Percentiles rank a stretch among this genome's conserved stretches.
Conservation (phyloP, 2,329 filamentous ascomycete genomes). For the Allantophomopsis lycopodina region DNA sequence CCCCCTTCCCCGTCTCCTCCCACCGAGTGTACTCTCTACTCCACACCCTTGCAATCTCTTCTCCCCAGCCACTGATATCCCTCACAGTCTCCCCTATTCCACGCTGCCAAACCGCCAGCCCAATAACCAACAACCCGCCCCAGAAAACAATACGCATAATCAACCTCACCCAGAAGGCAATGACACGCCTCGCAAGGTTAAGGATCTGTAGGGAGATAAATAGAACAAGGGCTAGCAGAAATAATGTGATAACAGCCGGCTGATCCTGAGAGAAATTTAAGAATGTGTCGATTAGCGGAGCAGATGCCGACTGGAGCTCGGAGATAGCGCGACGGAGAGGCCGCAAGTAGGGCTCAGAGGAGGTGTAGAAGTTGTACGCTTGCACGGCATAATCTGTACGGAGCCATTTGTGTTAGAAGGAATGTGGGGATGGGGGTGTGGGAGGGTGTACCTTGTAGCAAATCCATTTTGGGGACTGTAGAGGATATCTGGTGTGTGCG, state of each 20-base stretch:
- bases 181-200: conserved; percentile 54
- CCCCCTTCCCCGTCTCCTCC: conserved; percentile 23
- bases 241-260: conserved; percentile 29
- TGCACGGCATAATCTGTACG: conserved; percentile 7
- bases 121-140: conserved; percentile 38
- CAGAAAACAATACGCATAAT: conserved; percentile 50
- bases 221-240: conserved; percentile 43
- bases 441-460: too few relatives aligned
- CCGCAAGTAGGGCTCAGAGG: conserved; percentile 8
- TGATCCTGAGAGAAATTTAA: conserved; percentile 11
- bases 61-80: conserved; percentile 39
- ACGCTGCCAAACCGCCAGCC: conserved; percentile 46
- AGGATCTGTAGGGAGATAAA: conserved; percentile 51
- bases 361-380: conserved; percentile 7
- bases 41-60: conserved; percentile 39
- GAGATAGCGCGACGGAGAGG: conserved; percentile 4
- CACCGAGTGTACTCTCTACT: conserved; percentile 41
- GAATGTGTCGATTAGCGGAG: conserved; percentile 9
- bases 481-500: not conserved
- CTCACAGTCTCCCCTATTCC: conserved; percentile 49
- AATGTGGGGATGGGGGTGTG: too few relatives aligned
- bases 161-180: conserved; percentile 67
- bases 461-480: not conserved
- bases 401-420: not conserved
- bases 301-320: not conserved